Evolutionary conservation across 805 yeast species (phyloP).

Genomic region (Cyberlindnera americana): DNA sequence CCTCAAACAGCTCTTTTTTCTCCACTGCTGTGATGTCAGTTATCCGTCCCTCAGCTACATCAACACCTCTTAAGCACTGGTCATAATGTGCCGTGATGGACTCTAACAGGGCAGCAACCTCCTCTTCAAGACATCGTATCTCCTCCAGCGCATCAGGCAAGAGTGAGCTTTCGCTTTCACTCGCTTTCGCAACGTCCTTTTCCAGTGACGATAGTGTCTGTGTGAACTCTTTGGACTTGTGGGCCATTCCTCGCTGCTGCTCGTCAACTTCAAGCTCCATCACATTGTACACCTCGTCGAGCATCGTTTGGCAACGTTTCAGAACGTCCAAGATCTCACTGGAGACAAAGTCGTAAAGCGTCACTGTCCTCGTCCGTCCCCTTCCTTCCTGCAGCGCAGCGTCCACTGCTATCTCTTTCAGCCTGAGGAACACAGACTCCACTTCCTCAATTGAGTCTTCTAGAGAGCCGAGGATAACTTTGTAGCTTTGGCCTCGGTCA

Average conservation of each 20-base stretch:
- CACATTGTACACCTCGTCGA: constrained; percentile 4
- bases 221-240: constrained; percentile 6
- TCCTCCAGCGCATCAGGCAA: constrained; percentile 32
- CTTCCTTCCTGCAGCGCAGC: constrained; percentile 2
- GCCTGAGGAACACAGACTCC: constrained; percentile 33
- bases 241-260: constrained; percentile 1
- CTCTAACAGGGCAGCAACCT: constrained; percentile 63
- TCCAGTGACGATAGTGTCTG: constrained; percentile 10
- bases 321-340: constrained; percentile 27
- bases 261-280: constrained; percentile 8
- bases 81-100: constrained; percentile 81
- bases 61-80: constrained; percentile 56
- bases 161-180: constrained; percentile 9
- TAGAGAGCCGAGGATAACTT: constrained; percentile 25
- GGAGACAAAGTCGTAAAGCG: constrained; percentile 48
- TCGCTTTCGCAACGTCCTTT: constrained; percentile 33
- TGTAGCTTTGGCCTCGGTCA: constrained; percentile 12
- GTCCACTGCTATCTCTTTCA: constrained; percentile 19
- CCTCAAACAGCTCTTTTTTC: constrained; percentile 39
- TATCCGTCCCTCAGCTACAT: constrained; percentile 32
- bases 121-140: constrained; percentile 54
- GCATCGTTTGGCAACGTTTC: constrained; percentile 11
- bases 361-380: constrained; percentile 5
- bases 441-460: constrained; percentile 32
- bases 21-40: constrained; percentile 26